These are phyloP conservation scores for Phytophthora palmivora DNA, from an alignment of 352 stramenopile genomes.

Conservation along the genomic window DNA sequence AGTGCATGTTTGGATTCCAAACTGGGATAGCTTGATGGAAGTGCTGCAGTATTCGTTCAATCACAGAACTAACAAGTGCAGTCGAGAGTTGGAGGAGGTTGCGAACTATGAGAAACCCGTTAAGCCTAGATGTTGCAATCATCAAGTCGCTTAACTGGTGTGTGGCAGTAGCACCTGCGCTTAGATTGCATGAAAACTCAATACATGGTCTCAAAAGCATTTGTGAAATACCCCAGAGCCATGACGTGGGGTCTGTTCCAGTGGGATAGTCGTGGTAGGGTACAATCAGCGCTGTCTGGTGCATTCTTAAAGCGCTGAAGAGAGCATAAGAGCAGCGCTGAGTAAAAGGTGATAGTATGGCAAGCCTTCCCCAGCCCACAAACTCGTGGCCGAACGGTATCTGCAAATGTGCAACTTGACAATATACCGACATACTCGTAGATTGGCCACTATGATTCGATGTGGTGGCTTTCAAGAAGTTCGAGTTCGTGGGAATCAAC, in stretches of 20 bases:
- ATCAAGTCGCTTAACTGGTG: constrained; percentile 21
- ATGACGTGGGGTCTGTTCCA: constrained; percentile 9
- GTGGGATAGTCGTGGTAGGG: constrained; percentile 22
- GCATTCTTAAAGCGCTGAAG: constrained; percentile 44
- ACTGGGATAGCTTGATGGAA: constrained; percentile 19
- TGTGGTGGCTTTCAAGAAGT: constrained; percentile 5
- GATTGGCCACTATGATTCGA: constrained; percentile 14
- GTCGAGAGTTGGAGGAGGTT: constrained; percentile 24
- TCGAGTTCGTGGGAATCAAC: constrained; percentile 18
- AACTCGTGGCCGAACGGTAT: constrained; percentile 61
- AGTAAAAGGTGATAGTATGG: constrained; percentile 54
- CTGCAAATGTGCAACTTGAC: constrained; percentile 48
- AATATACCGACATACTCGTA: constrained; percentile 25
- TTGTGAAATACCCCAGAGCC: constrained; percentile 34
- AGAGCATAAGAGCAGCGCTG: constrained; percentile 60
- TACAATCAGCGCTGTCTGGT: constrained; percentile 38
- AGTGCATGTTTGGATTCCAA: constrained; percentile 1
- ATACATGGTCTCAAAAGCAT: constrained; percentile 46
- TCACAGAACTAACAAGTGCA: constrained; percentile 9
- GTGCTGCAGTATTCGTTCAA: constrained; percentile 27
- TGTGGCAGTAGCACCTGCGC: constrained; percentile 6
- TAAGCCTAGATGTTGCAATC: constrained; percentile 19
- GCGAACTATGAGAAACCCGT: constrained; percentile 33
- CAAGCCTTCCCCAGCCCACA: constrained; percentile 40
- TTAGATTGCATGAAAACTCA: constrained; percentile 31